phyloP scores from a whole-genome alignment of 805 yeast genomes.

The Candida fluviatilis region DNA sequence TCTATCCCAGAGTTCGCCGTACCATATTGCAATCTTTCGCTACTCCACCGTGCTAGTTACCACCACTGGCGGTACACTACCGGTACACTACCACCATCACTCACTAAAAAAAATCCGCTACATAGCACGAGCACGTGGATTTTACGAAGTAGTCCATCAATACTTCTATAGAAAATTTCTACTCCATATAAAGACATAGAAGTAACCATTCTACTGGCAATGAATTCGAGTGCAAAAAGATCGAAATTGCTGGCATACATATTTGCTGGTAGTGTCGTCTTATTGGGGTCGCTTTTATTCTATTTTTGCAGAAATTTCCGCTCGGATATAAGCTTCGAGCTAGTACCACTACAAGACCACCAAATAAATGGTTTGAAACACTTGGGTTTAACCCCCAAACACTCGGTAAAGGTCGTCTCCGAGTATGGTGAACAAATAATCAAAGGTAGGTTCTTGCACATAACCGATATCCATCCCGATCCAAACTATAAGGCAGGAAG shows the following conservation, averaged over 20 bases:
- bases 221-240: not conserved
- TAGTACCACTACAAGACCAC: not conserved
- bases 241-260: not conserved
- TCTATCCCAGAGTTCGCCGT: too few species aligned
- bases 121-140: too few species aligned
- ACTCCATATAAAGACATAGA: not conserved
- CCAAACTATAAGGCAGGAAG: slow-evolving; percentile 55
- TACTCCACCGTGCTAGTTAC: too few species aligned
- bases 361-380: slow-evolving; percentile 4
- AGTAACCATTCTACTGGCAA: not conserved
- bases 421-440: slow-evolving; percentile 27
- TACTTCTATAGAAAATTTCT: not conserved
- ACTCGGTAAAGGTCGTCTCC: slow-evolving; percentile 21
- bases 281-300: not conserved
- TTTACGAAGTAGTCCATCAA: too few species aligned
- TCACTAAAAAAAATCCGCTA: too few species aligned
- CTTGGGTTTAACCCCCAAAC: slow-evolving; percentile 33
- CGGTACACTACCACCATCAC: too few species aligned
- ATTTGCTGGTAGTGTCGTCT: not conserved
- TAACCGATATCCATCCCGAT: slow-evolving; percentile 87
- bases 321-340: not conserved
- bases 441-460: slow-evolving; percentile 79
- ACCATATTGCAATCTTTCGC: too few species aligned
- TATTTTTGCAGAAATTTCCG: not conserved
- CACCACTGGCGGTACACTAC: too few species aligned